A percentile compares a stretch with the other conserved stretches of the same genome.
Evolutionary conservation across 768 basidiomycete genomes (phyloP).

Genomic region (Pleurotus djamor): DNA sequence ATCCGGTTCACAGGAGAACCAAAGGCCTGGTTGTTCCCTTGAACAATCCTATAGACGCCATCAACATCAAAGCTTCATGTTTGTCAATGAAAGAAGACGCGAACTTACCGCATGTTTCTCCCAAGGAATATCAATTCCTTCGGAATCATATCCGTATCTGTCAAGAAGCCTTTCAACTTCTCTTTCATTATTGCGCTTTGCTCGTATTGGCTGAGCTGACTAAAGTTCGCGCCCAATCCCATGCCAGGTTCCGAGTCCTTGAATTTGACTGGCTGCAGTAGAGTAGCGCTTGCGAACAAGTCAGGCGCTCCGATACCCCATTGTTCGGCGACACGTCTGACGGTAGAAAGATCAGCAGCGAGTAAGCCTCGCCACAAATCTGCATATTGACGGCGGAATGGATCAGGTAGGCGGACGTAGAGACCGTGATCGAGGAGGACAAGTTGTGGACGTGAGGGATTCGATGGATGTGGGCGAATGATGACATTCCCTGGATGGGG

Average conservation of each 20-base stretch:
- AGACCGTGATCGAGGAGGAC: constrained; percentile 93
- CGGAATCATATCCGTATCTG: constrained; percentile 77
- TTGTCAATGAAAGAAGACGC: no score
- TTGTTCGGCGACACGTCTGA: constrained; percentile 45
- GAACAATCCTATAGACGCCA: constrained; percentile 37
- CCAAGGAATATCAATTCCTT: constrained; percentile 73
- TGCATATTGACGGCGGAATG: constrained; percentile 77
- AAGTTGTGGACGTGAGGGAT: constrained; percentile 50
- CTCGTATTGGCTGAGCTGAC: constrained; percentile 61
- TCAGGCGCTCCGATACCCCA: constrained; percentile 78
- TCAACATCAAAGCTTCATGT: no score
- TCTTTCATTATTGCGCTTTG: constrained; percentile 66
- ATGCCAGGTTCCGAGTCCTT: constrained; percentile 15
- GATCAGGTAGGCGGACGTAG: constrained; percentile 69
- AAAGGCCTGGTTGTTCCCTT: constrained; percentile 78
- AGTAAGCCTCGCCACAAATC: constrained; percentile 71
- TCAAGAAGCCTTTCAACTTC: constrained; percentile 61
- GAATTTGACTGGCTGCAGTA: constrained; percentile 60
- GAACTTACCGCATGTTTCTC: constrained; percentile 65
- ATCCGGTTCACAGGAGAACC: constrained; percentile 89
- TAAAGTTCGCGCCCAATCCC: constrained; percentile 20
- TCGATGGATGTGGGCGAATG: constrained; percentile 55
- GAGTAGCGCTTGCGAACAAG: constrained; percentile 68
- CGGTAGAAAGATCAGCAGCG: constrained; percentile 49
- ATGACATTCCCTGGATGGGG: constrained; percentile 79